phyloP scores from a whole-genome alignment of 2,329 filamentous ascomycete species.

The Xylariaceae sp. region DNA sequence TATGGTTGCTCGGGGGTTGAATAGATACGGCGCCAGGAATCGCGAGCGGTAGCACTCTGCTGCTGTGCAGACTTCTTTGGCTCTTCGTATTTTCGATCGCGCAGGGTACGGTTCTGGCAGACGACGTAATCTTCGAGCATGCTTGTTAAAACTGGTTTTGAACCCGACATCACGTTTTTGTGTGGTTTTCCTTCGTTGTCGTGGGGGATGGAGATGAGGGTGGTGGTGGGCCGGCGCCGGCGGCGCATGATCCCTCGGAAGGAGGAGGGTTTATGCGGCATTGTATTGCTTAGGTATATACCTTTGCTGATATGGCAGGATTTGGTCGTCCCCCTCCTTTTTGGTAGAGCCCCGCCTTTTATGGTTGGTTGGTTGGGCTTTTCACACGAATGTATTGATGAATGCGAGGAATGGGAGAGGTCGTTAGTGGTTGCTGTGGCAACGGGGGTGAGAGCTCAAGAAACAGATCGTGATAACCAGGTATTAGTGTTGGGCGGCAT shows the following conservation, averaged over 20 bases:
- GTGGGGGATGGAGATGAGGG: constrained; percentile 17
- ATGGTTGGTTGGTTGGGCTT: background rate
- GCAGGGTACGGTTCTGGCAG: constrained; percentile 21
- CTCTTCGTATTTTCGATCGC: background rate
- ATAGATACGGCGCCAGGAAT: too few species aligned
- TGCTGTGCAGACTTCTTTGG: background rate
- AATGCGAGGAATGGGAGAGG: background rate
- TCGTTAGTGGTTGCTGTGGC: background rate
- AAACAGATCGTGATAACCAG: background rate
- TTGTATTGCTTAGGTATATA: background rate
- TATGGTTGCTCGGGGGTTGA: too few species aligned
- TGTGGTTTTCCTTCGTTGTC: constrained; percentile 12
- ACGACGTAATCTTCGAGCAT: constrained; percentile 24
- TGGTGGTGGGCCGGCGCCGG: constrained; percentile 7
- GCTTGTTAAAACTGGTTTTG: background rate
- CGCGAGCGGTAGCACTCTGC: background rate
- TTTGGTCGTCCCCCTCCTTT: background rate
- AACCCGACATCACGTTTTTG: constrained; percentile 14
- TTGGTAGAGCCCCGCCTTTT: background rate
- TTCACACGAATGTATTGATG: background rate
- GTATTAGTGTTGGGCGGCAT: background rate
- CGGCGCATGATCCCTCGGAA: constrained; percentile 12
- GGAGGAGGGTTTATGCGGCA: constrained; percentile 3
- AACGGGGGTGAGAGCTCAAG: background rate
- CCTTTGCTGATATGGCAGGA: background rate